Percentiles rank a stretch among this genome's conserved stretches.
phyloP scores from a whole-genome alignment of 441 rosid genomes.

The Brassica hybrid region DNA sequence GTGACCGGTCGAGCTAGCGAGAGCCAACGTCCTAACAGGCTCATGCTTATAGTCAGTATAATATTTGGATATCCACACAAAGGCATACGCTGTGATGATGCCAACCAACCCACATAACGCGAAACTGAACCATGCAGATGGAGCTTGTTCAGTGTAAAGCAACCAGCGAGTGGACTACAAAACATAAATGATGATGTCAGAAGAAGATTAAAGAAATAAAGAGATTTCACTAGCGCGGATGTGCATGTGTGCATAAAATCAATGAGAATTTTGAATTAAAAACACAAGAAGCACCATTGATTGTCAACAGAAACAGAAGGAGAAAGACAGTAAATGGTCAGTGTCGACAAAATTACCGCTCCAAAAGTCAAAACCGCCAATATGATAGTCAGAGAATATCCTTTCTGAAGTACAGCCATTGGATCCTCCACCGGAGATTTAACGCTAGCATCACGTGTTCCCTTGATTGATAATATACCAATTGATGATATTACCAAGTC shows the following conservation, averaged over 20 bases:
- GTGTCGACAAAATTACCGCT: conserved; percentile 58
- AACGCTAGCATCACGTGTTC: conserved; percentile 77
- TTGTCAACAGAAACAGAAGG: conserved; percentile 7
- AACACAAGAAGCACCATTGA: not conserved
- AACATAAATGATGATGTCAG: conserved; percentile 38
- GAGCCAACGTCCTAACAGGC: conserved; percentile 93
- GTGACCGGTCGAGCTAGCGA: conserved; percentile 96
- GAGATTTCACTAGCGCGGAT: not conserved
- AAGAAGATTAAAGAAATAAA: conserved; percentile 35
- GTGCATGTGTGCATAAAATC: not conserved
- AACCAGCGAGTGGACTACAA: conserved; percentile 96
- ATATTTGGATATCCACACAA: conserved; percentile 95
- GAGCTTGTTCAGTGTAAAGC: conserved; percentile 95
- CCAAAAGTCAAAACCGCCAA: conserved; percentile 90
- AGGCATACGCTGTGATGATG: conserved; percentile 87
- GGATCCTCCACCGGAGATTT: conserved; percentile 92
- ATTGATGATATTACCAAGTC: conserved; percentile 90
- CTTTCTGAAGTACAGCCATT: conserved; percentile 96
- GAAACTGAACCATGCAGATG: conserved; percentile 96
- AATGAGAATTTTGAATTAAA: conserved; percentile 9
- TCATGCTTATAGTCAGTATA: conserved; percentile 98
- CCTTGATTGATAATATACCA: conserved; percentile 90
- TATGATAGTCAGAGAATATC: conserved; percentile 85
- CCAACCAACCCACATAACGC: conserved; percentile 96
- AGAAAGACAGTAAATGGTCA: conserved; percentile 10